Evolutionary conservation across 2,329 filamentous ascomycete species (phyloP), one percentile per base, ranked within the genome.

Genomic region (Hypoxylon sp.): DNA sequence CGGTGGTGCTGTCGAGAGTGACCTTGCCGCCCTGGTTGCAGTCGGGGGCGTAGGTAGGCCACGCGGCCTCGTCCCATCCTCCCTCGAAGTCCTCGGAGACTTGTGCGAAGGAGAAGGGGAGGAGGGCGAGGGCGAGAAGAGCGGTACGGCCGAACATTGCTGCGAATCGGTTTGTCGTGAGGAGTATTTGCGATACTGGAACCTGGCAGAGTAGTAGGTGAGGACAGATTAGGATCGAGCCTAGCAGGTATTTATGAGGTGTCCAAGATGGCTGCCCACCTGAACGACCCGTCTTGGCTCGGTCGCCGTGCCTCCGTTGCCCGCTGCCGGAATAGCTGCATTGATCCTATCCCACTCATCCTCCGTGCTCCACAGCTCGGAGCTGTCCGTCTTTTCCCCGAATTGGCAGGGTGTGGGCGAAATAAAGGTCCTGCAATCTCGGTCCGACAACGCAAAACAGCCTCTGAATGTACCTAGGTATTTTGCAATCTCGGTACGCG

Each of bases 11-110:
- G 66, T 87, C 84, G 10, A 87, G 81, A 1, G 73, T 76, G 50
- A 87, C 78, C 55, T 75, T 80, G 31, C 84, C 83, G 42, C 83
- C 83, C 68, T 86, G 83, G 72, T 77, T 84, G 68, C 84, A 87
- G 72, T 86, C 83, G 2, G 77, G 72, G 2, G 84, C 83, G 62
- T 86, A 87, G 6, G 74, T 83, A 0, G 83, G 80, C 84, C 84
- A 87, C 55, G 79, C 77, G 0, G 81, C 73, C 62, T 82, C 68
- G 66, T 87, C 80, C 81, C 79, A 85, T 37, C 84, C 84, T 51
- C 68, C 76, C 68, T 87, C 84, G 55, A 87, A 87, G 67, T 78
- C 80, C 38, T 83, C 80, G 1, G 79, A 77, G 63, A 85, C 74
- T 66, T 86, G 83, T 54, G 76, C 83, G 17, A 83, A 63, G 21